A percentile compares a stretch with the other conserved stretches of the same genome.
Evolutionary conservation across 352 stramenopile species (phyloP).

Genomic region (Pythium scleroteichum): DNA sequence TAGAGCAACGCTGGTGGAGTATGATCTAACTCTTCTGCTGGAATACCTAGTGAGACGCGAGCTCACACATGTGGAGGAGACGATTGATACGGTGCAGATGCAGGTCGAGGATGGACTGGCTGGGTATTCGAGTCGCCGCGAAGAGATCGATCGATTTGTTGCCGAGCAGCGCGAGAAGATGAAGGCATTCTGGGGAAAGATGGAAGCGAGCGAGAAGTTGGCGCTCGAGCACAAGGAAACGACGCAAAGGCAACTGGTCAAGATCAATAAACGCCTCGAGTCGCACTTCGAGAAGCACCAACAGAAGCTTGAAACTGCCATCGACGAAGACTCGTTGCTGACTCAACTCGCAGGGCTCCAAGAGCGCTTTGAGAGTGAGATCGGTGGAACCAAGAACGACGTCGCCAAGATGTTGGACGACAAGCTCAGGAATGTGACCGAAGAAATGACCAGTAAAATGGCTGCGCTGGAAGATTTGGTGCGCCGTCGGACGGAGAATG

Average conservation of each 20-base stretch:
- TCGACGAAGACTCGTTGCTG: constrained; percentile 62
- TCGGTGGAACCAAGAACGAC: constrained; percentile 34
- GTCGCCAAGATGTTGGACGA: constrained; percentile 15
- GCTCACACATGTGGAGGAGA: constrained; percentile 42
- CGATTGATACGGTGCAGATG: constrained; percentile 36
- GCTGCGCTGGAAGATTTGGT: constrained; percentile 7
- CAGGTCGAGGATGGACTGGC: constrained; percentile 32
- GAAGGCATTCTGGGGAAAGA: not conserved
- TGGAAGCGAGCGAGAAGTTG: constrained; percentile 17
- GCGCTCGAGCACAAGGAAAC: constrained; percentile 20
- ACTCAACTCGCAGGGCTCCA: constrained; percentile 49
- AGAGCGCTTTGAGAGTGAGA: constrained; percentile 50
- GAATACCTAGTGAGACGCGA: constrained; percentile 38
- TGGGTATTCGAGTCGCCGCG: constrained; percentile 10
- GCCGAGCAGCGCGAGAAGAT: constrained; percentile 10
- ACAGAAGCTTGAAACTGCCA: constrained; percentile 9
- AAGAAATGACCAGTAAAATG: constrained; percentile 13
- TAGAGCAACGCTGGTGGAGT: too few relatives aligned
- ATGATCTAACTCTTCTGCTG: too few relatives aligned
- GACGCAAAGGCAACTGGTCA: constrained; percentile 16
- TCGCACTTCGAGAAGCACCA: constrained; percentile 32
- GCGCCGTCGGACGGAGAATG: not conserved
- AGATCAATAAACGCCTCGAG: constrained; percentile 29
- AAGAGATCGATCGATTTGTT: constrained; percentile 17
- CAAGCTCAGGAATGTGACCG: constrained; percentile 19